phyloP scores from a whole-genome alignment of 2,329 filamentous ascomycete species.

The Lasiodiplodia sp. region DNA sequence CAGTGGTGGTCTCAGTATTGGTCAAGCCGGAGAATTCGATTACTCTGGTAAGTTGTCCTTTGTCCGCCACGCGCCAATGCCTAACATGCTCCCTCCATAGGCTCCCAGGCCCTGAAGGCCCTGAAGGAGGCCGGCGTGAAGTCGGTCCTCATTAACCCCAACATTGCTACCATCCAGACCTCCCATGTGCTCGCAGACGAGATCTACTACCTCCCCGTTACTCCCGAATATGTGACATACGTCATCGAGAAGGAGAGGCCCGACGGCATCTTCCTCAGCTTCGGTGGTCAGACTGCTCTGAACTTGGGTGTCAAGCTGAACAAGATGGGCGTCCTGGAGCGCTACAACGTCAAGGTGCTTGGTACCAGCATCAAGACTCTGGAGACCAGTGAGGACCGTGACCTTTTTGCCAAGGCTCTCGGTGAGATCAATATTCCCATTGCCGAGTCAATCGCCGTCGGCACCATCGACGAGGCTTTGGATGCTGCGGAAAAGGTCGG shows the following conservation, averaged over 20 bases:
- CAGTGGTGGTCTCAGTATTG: constrained; percentile 93
- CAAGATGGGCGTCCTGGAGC: constrained; percentile 91
- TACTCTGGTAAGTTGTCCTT: constrained; percentile 79
- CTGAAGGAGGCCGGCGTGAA: constrained; percentile 92
- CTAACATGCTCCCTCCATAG: constrained; percentile 56
- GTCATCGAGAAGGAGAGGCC: constrained; percentile 96
- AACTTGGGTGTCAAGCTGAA: constrained; percentile 98
- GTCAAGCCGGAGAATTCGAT: constrained; percentile 97
- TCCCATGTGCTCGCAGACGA: constrained; percentile 95
- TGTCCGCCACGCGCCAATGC: neutral
- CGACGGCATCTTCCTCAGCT: constrained; percentile 96
- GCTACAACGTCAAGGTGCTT: constrained; percentile 93
- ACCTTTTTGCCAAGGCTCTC: constrained; percentile 92
- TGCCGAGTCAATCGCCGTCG: constrained; percentile 92
- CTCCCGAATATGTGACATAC: constrained; percentile 95
- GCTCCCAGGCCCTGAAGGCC: constrained; percentile 94
- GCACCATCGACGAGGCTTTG: constrained; percentile 89
- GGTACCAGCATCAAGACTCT: constrained; percentile 94
- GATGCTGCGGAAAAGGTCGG: constrained; percentile 85
- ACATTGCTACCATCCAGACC: constrained; percentile 98
- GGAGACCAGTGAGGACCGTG: constrained; percentile 93
- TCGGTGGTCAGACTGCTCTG: constrained; percentile 95
- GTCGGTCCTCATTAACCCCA: constrained; percentile 95
- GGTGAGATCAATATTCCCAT: constrained; percentile 98
- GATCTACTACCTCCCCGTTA: constrained; percentile 97